Evolutionary conservation across 495 filamentous ascomycete species (phyloP).

Genomic region (Pseudevernia furfuracea): DNA sequence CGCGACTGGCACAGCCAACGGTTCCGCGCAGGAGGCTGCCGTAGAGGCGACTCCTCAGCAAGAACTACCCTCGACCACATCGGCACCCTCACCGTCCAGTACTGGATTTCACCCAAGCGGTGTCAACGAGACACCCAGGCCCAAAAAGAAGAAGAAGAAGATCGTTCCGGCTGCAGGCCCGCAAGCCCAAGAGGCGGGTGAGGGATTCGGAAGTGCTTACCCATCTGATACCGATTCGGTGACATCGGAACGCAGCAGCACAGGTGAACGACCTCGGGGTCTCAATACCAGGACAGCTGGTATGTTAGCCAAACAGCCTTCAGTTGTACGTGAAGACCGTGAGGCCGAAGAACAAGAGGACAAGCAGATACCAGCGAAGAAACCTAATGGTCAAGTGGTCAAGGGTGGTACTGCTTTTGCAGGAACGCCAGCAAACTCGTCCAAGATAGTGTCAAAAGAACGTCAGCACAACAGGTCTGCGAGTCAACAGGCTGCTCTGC

Average conservation of each 20-base stretch:
- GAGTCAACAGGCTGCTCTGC: conserved; percentile 25
- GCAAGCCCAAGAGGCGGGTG: conserved; percentile 11
- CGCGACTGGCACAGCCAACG: conserved; percentile 29
- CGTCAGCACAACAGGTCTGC: conserved; percentile 24
- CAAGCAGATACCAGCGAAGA: conserved; percentile 19
- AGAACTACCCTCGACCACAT: conserved; percentile 5
- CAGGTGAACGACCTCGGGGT: conserved; percentile 22
- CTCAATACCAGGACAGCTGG: conserved; percentile 25
- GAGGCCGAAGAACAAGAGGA: conserved; percentile 42
- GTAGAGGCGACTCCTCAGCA: conserved; percentile 19
- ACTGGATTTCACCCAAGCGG: conserved; percentile 22
- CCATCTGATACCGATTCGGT: conserved; percentile 30
- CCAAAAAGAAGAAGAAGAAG: conserved; percentile 30
- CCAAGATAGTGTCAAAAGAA: conserved; percentile 18
- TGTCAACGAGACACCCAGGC: conserved; percentile 11
- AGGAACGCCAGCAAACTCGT: conserved; percentile 17
- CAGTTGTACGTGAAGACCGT: conserved; percentile 53
- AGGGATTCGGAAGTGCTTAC: conserved; percentile 23
- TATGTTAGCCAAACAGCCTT: conserved; percentile 47
- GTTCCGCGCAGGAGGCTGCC: conserved; percentile 34
- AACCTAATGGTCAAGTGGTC: conserved; percentile 7
- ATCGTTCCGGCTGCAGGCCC: conserved; percentile 1
- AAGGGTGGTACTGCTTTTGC: conserved; percentile 11
- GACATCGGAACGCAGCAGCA: conserved; percentile 25
- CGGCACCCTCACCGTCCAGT: conserved; percentile 20